A percentile compares a stretch with the other conserved stretches of the same genome.
Conservation (phyloP, 257 asterid genomes). For the Gynochthodes officinalis region DNA sequence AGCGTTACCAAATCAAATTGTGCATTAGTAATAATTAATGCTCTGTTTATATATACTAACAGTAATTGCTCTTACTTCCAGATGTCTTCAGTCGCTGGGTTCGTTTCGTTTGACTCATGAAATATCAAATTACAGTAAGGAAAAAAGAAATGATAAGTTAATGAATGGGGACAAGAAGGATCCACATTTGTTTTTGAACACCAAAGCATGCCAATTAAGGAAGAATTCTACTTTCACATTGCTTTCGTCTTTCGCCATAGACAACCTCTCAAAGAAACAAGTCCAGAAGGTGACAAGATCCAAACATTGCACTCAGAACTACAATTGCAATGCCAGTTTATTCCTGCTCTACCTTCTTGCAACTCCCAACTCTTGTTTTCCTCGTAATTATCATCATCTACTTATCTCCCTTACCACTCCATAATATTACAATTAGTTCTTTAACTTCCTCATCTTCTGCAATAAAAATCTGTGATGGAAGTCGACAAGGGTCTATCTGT, state of each 20-base stretch:
- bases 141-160: too few relatives aligned
- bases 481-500: not conserved
- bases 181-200: too few relatives aligned
- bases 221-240: too few relatives aligned
- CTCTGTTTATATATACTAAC: too few relatives aligned
- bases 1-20: too few relatives aligned
- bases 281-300: too few relatives aligned
- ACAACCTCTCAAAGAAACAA: not conserved
- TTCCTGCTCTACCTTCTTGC: constrained; percentile 6
- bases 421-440: not conserved
- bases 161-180: too few relatives aligned
- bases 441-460: not conserved
- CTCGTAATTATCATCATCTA: constrained; percentile 8
- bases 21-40: too few relatives aligned
- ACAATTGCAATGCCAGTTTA: constrained; percentile 5
- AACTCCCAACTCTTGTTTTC: not conserved
- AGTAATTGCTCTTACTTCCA: too few relatives aligned
- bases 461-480: not conserved
- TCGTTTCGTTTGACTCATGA: not conserved
- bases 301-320: too few relatives aligned
- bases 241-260: too few relatives aligned
- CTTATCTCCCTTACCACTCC: constrained; percentile 2
- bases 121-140: not conserved
- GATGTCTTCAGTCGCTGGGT: not conserved
- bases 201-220: too few relatives aligned